phyloP scores from a whole-genome alignment of 2,329 filamentous ascomycete genomes.

The Teratosphaeria gauchensis region DNA sequence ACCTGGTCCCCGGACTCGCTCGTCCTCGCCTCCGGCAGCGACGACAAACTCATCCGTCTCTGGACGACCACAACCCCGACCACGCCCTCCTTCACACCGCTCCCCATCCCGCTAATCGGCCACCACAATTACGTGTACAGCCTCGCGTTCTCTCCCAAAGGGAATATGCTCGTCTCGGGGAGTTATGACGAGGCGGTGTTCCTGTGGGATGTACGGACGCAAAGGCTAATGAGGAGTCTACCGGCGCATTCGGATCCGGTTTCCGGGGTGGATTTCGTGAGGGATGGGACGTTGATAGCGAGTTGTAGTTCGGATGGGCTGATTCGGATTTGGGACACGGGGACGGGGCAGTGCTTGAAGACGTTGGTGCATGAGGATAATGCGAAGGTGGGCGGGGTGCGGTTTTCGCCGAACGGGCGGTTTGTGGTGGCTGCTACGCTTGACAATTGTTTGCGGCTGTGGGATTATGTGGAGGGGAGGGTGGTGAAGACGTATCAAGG shows the following conservation, averaged over 20 bases:
- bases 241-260: constrained; percentile 95
- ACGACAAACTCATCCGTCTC: constrained; percentile 90
- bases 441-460: constrained; percentile 80
- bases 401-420: constrained; percentile 88
- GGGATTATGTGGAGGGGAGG: constrained; percentile 86
- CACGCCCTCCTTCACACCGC: constrained; percentile 46
- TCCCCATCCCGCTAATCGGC: constrained; percentile 56
- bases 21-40: constrained; percentile 80
- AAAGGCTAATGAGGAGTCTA: constrained; percentile 76
- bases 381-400: constrained; percentile 76
- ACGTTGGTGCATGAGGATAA: constrained; percentile 97
- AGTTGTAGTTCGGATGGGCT: constrained; percentile 87
- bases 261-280: constrained; percentile 82
- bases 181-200: constrained; percentile 97
- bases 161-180: constrained; percentile 90
- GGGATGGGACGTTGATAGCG: constrained; percentile 83
- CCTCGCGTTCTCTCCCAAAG: constrained; percentile 92
- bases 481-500: constrained; percentile 98
- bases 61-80: constrained; percentile 53
- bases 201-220: constrained; percentile 88
- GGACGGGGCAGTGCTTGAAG: constrained; percentile 85
- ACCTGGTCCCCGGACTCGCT: constrained; percentile 90
- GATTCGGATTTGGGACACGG: constrained; percentile 92
- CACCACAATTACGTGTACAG: constrained; percentile 97
- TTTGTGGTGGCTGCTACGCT: constrained; percentile 87